These are phyloP conservation scores for Noccaea caerulescens DNA, from an alignment of 345 rosid species.

Conservation along the genomic window DNA sequence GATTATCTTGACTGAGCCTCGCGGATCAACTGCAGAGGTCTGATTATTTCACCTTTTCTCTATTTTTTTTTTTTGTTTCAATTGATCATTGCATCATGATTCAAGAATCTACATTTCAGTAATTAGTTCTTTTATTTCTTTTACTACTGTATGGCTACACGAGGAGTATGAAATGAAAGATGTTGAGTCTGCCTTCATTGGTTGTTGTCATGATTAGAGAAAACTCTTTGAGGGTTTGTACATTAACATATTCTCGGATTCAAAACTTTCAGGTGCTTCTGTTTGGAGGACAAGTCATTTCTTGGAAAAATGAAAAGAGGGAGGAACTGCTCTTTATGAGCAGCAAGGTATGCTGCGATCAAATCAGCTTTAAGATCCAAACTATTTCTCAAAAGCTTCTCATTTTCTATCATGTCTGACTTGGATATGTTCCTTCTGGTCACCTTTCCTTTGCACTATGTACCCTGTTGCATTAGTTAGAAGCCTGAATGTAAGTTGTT, in stretches of 20 bases:
- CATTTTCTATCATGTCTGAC: slow-evolving; percentile 13
- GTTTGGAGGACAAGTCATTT: slow-evolving; percentile 87
- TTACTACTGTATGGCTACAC: background rate
- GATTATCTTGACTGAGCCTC: slow-evolving; percentile 73
- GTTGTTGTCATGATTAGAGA: background rate
- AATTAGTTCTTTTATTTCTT: background rate
- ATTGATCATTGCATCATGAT: background rate
- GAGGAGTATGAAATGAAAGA: background rate
- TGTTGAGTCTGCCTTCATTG: background rate
- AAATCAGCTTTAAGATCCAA: background rate
- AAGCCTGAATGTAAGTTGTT: background rate
- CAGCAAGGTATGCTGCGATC: slow-evolving; percentile 59
- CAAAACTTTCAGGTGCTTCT: slow-evolving; percentile 74
- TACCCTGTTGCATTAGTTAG: background rate
- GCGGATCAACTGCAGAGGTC: slow-evolving; percentile 89
- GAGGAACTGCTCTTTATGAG: slow-evolving; percentile 86
- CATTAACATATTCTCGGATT: slow-evolving; percentile 4
- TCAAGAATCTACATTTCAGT: background rate
- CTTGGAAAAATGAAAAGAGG: slow-evolving; percentile 90
- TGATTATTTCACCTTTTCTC: slow-evolving; percentile 2
- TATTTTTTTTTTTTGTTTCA: background rate
- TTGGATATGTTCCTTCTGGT: background rate
- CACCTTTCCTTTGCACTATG: slow-evolving; percentile 13
- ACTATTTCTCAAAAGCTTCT: slow-evolving; percentile 1
- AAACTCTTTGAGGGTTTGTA: background rate